phyloP scores from a whole-genome alignment of 495 filamentous ascomycete genomes.

The Penicillium paradoxum region DNA sequence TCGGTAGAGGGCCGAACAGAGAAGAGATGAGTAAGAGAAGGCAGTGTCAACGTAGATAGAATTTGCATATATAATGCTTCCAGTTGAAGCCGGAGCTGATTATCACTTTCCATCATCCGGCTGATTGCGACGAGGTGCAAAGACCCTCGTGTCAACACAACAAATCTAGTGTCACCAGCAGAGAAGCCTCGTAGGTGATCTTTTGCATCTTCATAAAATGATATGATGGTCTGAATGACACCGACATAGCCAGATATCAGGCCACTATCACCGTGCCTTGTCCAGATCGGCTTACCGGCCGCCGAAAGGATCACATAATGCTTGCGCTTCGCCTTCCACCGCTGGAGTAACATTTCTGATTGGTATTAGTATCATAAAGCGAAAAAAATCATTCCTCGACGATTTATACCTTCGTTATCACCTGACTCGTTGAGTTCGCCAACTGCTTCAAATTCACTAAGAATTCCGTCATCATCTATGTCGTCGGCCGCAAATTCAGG shows the following conservation, averaged over 20 bases:
- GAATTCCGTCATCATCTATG: conserved; percentile 55
- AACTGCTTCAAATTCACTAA: conserved; percentile 73
- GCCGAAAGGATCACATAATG: conserved; percentile 95
- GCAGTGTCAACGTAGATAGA: conserved; percentile 86
- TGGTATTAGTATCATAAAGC: conserved; percentile 4
- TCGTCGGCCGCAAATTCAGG: conserved; percentile 53
- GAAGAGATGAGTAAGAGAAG: conserved; percentile 84
- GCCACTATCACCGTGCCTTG: conserved; percentile 82
- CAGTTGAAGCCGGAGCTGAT: conserved; percentile 79
- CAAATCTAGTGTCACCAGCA: conserved; percentile 77
- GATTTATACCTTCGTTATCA: conserved; percentile 58
- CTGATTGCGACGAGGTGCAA: conserved; percentile 93
- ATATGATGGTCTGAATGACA: conserved; percentile 96
- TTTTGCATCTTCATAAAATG: conserved; percentile 79
- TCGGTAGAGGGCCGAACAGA: conserved; percentile 86
- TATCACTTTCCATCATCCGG: conserved; percentile 81
- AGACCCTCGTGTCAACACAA: conserved; percentile 74
- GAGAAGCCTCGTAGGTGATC: conserved; percentile 77
- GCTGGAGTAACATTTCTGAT: conserved; percentile 58
- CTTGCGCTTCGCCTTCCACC: conserved; percentile 86
- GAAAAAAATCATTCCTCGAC: background rate
- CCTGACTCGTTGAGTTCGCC: conserved; percentile 57
- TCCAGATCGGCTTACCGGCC: conserved; percentile 98
- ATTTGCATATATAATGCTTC: conserved; percentile 98
- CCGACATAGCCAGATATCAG: conserved; percentile 90